phyloP scores from a whole-genome alignment of 2,329 filamentous ascomycete species.

The Neophaeococcomyces mojaviensis region DNA sequence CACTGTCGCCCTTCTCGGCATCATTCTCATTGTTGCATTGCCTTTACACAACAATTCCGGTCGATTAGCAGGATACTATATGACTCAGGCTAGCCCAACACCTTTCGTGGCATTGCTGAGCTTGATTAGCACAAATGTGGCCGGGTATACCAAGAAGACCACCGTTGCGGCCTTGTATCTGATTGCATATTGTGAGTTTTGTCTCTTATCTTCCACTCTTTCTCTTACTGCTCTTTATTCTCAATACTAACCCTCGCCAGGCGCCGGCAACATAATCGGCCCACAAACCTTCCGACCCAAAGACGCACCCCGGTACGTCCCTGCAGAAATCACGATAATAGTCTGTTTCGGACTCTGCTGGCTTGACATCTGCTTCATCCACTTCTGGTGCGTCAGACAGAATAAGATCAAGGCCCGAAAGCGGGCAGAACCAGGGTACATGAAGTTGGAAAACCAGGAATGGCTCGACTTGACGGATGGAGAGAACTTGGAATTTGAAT shows the following conservation, averaged over 20 bases:
- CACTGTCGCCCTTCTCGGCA: slow-evolving; percentile 17
- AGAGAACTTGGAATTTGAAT: slow-evolving; percentile 59
- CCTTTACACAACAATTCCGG: slow-evolving; percentile 52
- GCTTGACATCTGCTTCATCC: slow-evolving; percentile 53
- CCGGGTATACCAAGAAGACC: slow-evolving; percentile 49
- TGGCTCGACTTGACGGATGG: slow-evolving; percentile 57
- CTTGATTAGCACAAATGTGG: slow-evolving; percentile 55
- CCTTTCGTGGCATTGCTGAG: slow-evolving; percentile 58
- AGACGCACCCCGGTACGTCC: slow-evolving; percentile 53
- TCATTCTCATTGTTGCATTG: slow-evolving; percentile 42
- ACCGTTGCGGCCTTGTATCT: slow-evolving; percentile 44
- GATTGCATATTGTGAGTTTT: slow-evolving; percentile 34
- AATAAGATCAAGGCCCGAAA: slow-evolving; percentile 53
- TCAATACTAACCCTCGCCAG: slow-evolving; percentile 1
- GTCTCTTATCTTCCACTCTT: background rate
- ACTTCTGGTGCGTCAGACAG: slow-evolving; percentile 52
- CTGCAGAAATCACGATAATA: slow-evolving; percentile 57
- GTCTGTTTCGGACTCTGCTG: slow-evolving; percentile 48
- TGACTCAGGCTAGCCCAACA: slow-evolving; percentile 54
- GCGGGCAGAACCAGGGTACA: slow-evolving; percentile 49
- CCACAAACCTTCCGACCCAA: slow-evolving; percentile 51
- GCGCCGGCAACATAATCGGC: slow-evolving; percentile 50
- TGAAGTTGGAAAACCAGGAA: slow-evolving; percentile 59
- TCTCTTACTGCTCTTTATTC: background rate
- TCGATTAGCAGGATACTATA: slow-evolving; percentile 57